phyloP scores from a whole-genome alignment of 164 flowering plant genomes.

The Liriodendron chinense region DNA sequence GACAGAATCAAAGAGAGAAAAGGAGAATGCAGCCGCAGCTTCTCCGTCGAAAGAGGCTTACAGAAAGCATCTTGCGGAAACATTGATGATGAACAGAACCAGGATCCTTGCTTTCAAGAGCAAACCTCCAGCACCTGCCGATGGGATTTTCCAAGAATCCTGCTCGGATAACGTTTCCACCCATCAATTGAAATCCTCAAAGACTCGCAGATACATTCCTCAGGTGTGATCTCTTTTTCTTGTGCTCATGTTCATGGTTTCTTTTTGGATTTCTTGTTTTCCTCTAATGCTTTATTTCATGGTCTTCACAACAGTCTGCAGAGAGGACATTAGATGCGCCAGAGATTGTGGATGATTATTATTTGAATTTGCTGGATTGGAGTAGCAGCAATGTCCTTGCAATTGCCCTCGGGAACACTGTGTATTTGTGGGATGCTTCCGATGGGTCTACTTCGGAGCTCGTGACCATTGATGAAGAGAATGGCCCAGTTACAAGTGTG shows the following conservation, averaged over 20 bases:
- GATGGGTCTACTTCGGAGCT: conserved; percentile 48
- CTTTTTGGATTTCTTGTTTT: conserved; percentile 1
- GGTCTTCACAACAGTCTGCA: conserved; percentile 39
- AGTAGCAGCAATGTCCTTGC: conserved; percentile 56
- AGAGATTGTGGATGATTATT: conserved; percentile 58
- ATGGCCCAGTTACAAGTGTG: conserved; percentile 58
- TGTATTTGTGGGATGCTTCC: conserved; percentile 57
- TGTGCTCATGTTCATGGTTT: neutral
- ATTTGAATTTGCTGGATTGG: conserved; percentile 62
- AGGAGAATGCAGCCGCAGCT: conserved; percentile 36
- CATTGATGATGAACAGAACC: conserved; percentile 45
- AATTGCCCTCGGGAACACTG: conserved; percentile 55
- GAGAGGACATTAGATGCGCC: conserved; percentile 71
- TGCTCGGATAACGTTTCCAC: conserved; percentile 10
- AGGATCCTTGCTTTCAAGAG: conserved; percentile 53
- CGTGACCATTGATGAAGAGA: conserved; percentile 43
- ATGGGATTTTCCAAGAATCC: conserved; percentile 22
- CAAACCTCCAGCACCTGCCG: conserved; percentile 45
- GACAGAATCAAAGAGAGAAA: conserved; percentile 33
- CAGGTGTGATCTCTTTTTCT: conserved; percentile 31
- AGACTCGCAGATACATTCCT: conserved; percentile 48
- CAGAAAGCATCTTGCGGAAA: conserved; percentile 41
- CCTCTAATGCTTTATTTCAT: neutral
- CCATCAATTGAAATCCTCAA: conserved; percentile 24
- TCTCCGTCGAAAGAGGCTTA: conserved; percentile 52